These are phyloP conservation scores for Fistulifera pelliculosa DNA, from an alignment of 108 stramenopile species.

Conservation along the genomic window DNA sequence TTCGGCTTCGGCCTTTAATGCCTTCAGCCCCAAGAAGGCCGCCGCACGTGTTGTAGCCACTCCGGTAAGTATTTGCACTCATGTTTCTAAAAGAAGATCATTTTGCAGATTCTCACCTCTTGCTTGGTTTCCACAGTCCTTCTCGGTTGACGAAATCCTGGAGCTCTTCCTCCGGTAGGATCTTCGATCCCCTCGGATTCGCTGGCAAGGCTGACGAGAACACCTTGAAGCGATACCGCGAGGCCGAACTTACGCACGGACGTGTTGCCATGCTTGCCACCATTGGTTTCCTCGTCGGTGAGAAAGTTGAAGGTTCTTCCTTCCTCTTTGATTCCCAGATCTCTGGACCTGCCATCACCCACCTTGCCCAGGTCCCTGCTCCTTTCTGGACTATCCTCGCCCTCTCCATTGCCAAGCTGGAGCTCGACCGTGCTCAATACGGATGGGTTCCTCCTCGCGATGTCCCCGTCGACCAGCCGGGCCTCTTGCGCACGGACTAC, in stretches of 20 bases:
- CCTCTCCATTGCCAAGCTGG: slow-evolving; percentile 6
- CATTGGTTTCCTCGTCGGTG: slow-evolving; percentile 74
- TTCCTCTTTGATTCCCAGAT: slow-evolving; percentile 43
- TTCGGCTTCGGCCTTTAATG: slow-evolving; percentile 11
- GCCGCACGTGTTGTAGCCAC: neutral
- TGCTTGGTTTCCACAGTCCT: neutral
- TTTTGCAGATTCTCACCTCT: neutral
- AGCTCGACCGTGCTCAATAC: slow-evolving; percentile 36
- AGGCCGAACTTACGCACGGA: slow-evolving; percentile 78
- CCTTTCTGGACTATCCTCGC: slow-evolving; percentile 22
- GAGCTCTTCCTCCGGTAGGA: slow-evolving; percentile 45
- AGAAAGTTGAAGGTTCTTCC: slow-evolving; percentile 34
- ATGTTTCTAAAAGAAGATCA: neutral
- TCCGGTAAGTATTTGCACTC: neutral
- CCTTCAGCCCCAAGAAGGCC: slow-evolving; percentile 9
- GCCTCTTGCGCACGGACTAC: slow-evolving; percentile 37
- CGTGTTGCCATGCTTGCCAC: slow-evolving; percentile 83
- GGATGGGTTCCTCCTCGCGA: slow-evolving; percentile 63
- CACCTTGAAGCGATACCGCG: slow-evolving; percentile 77
- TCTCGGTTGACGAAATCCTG: slow-evolving; percentile 39
- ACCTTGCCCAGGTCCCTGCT: slow-evolving; percentile 36
- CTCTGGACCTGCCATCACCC: slow-evolving; percentile 49
- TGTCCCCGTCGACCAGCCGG: slow-evolving; percentile 32
- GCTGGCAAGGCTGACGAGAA: slow-evolving; percentile 50
- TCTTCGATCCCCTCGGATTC: slow-evolving; percentile 73